A percentile compares a stretch with the other conserved stretches of the same genome.
These are phyloP conservation scores for Macrophomina tecta DNA, from an alignment of 2,329 filamentous ascomycete genomes.

Conservation along the genomic window DNA sequence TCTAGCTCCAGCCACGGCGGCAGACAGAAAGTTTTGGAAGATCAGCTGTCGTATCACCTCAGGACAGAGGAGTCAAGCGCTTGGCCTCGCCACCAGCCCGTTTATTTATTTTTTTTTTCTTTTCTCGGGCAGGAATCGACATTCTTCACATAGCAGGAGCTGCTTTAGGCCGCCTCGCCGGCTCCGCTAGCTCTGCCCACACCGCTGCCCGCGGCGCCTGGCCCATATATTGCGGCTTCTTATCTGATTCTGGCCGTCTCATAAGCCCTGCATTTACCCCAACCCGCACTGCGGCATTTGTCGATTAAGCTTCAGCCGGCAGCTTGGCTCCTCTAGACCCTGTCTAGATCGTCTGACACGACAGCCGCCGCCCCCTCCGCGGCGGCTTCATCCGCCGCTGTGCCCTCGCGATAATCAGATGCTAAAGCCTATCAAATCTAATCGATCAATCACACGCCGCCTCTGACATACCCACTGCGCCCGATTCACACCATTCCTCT, in stretches of 20 bases:
- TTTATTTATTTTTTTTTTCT: too few species aligned
- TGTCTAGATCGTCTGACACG: slow-evolving; percentile 16
- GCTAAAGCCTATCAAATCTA: slow-evolving; percentile 2
- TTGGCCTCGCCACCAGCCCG: slow-evolving; percentile 20
- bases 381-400: neutral
- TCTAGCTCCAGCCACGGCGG: neutral
- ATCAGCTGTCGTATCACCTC: slow-evolving; percentile 5
- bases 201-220: slow-evolving; percentile 5
- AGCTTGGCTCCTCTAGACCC: slow-evolving; percentile 11
- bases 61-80: neutral
- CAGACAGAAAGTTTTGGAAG: neutral
- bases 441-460: slow-evolving; percentile 21
- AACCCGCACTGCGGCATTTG: slow-evolving; percentile 8
- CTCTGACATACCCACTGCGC: neutral
- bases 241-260: slow-evolving; percentile 11
- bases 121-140: slow-evolving; percentile 15
- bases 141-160: slow-evolving; percentile 5
- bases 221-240: slow-evolving; percentile 1
- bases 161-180: neutral
- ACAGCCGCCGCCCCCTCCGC: neutral
- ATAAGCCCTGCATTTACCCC: slow-evolving; percentile 4
- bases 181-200: neutral
- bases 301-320: slow-evolving; percentile 14
- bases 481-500: slow-evolving; percentile 6
- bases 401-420: slow-evolving; percentile 5